These are phyloP conservation scores for Claviceps humidiphila DNA, from an alignment of 2,329 filamentous ascomycete species.

Conservation along the genomic window DNA sequence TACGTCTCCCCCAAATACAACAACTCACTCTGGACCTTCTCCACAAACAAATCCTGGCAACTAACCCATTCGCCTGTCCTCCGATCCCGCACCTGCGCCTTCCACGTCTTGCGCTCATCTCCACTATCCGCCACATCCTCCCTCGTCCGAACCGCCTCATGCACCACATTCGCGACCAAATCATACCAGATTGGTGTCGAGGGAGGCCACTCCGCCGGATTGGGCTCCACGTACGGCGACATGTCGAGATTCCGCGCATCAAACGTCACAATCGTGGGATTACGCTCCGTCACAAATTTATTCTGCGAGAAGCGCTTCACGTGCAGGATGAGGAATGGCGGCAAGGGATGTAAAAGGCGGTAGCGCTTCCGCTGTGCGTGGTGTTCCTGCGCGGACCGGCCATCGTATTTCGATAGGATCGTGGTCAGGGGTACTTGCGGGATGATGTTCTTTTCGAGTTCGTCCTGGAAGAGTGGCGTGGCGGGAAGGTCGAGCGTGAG, in stretches of 20 bases:
- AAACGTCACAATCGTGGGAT: slow-evolving; percentile 97
- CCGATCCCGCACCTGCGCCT: slow-evolving; percentile 76
- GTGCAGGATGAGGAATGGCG: slow-evolving; percentile 84
- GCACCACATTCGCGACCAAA: slow-evolving; percentile 86
- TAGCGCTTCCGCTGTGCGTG: slow-evolving; percentile 81
- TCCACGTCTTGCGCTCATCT: slow-evolving; percentile 83
- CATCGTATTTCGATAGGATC: slow-evolving; percentile 88
- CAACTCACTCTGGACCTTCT: slow-evolving; percentile 77
- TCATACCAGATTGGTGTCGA: slow-evolving; percentile 89
- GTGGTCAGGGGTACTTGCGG: slow-evolving; percentile 75
- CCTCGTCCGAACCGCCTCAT: slow-evolving; percentile 62
- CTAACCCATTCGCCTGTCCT: slow-evolving; percentile 80
- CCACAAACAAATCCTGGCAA: slow-evolving; percentile 86
- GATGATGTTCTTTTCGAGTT: slow-evolving; percentile 90
- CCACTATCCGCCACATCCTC: slow-evolving; percentile 83
- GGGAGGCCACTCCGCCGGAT: slow-evolving; percentile 53
- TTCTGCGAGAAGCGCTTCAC: slow-evolving; percentile 95
- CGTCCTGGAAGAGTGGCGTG: slow-evolving; percentile 90
- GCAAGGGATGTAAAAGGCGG: slow-evolving; percentile 76
- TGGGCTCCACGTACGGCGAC: slow-evolving; percentile 81
- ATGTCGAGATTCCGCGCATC: slow-evolving; percentile 73
- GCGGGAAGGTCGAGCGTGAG: slow-evolving; percentile 86
- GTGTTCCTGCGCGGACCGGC: slow-evolving; percentile 73
- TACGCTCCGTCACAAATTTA: slow-evolving; percentile 91
- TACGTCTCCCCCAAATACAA: slow-evolving; percentile 90